Conservation (phyloP, 495 filamentous ascomycete species). For the Penicillium dipodomyicola region DNA sequence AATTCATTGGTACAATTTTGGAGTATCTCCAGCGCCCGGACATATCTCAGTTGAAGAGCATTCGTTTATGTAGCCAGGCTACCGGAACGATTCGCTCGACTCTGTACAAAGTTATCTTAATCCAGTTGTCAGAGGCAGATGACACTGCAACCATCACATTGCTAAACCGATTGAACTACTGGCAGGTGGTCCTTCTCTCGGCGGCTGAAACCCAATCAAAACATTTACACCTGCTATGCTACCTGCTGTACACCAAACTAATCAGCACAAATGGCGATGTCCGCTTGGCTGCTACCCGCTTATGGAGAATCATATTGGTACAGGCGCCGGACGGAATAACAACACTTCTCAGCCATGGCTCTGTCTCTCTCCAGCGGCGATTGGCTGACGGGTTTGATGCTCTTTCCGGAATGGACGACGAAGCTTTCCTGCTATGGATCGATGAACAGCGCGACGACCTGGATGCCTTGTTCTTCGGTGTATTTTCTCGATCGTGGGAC, state of each 20-base stretch:
- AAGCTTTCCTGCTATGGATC: constrained; percentile 82
- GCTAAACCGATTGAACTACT: constrained; percentile 84
- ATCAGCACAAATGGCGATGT: constrained; percentile 61
- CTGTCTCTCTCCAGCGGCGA: constrained; percentile 63
- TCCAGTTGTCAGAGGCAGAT: constrained; percentile 80
- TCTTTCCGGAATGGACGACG: constrained; percentile 81
- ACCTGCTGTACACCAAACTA: constrained; percentile 81
- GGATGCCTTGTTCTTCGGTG: constrained; percentile 73
- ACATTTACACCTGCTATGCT: constrained; percentile 80
- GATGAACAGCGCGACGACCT: constrained; percentile 80
- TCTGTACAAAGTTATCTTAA: constrained; percentile 72
- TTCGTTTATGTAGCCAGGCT: constrained; percentile 81
- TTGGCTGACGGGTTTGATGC: constrained; percentile 79
- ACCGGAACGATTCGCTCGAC: constrained; percentile 69
- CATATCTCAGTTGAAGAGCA: constrained; percentile 72
- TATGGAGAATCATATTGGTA: constrained; percentile 88
- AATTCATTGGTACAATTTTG: constrained; percentile 79
- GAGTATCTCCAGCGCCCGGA: constrained; percentile 89
- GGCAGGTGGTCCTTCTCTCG: constrained; percentile 87
- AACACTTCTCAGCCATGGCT: constrained; percentile 65
- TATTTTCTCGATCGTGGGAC: constrained; percentile 78
- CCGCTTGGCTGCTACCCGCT: constrained; percentile 72
- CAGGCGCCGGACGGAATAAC: constrained; percentile 87
- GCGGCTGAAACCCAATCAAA: constrained; percentile 70
- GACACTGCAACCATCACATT: constrained; percentile 63